Percentiles rank a stretch among this genome's conserved stretches.
Evolutionary conservation across 2,329 filamentous ascomycete genomes (phyloP).

Genomic region (Beauveria varroae): DNA sequence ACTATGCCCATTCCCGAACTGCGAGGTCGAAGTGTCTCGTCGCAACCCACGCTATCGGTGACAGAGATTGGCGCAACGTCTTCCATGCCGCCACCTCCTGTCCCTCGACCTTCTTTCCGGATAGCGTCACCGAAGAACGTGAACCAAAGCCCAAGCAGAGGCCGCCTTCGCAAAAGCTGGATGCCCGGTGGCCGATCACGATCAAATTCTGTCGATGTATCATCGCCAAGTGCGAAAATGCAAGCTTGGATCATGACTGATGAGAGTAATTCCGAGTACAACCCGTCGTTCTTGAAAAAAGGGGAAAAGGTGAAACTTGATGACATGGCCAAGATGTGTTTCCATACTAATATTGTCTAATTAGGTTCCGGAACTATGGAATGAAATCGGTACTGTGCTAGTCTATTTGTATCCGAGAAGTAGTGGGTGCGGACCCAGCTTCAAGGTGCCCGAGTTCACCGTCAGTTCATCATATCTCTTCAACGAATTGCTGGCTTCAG

Average conservation of each 20-base stretch:
- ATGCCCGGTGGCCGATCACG: constrained; percentile 44
- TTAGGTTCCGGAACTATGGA: constrained; percentile 60
- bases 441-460: constrained; percentile 49
- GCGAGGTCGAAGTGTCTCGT: constrained; percentile 39
- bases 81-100: constrained; percentile 6
- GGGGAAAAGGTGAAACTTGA: constrained; percentile 43
- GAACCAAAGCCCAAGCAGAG: constrained; percentile 37
- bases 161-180: constrained; percentile 46
- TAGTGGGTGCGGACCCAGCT: constrained; percentile 46
- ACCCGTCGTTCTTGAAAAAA: constrained; percentile 40
- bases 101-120: not conserved
- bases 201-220: constrained; percentile 37
- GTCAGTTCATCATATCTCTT: constrained; percentile 49
- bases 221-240: constrained; percentile 13
- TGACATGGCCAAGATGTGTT: constrained; percentile 1
- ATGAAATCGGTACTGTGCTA: constrained; percentile 48
- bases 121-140: constrained; percentile 19
- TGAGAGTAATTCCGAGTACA: constrained; percentile 48
- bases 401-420: constrained; percentile 50
- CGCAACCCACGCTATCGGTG: constrained; percentile 30
- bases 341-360: constrained; percentile 14
- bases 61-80: constrained; percentile 5
- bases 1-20: constrained; percentile 28
- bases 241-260: constrained; percentile 50
- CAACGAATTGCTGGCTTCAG: constrained; percentile 42